Percentiles rank a stretch among this genome's conserved stretches.
Evolutionary conservation across 495 filamentous ascomycete species (phyloP).

Genomic region (Penicillium mononematosum): DNA sequence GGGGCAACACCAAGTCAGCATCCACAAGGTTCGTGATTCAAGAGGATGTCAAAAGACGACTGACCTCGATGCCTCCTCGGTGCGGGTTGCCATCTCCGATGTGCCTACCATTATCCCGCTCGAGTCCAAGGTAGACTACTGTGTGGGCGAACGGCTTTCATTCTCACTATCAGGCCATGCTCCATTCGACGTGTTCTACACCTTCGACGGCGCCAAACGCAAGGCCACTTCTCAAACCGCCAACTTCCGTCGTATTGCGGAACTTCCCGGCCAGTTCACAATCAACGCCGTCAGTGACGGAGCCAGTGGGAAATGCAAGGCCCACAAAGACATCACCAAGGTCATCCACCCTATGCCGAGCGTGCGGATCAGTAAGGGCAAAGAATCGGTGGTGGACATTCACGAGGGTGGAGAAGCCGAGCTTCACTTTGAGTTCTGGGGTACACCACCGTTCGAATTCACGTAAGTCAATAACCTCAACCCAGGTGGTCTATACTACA

Average conservation of each 20-base stretch:
- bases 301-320: conserved; percentile 73
- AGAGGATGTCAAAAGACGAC: conserved; percentile 76
- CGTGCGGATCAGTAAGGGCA: conserved; percentile 81
- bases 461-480: conserved; percentile 52
- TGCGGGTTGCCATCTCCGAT: conserved; percentile 86
- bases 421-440: conserved; percentile 89
- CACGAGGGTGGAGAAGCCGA: conserved; percentile 93
- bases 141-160: conserved; percentile 88
- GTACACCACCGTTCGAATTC: conserved; percentile 95
- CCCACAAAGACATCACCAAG: conserved; percentile 70
- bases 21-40: conserved; percentile 83
- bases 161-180: conserved; percentile 85
- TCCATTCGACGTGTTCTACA: conserved; percentile 91
- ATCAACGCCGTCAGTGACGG: conserved; percentile 82
- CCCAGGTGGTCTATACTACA: neutral
- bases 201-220: conserved; percentile 71
- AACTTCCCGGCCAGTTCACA: conserved; percentile 81
- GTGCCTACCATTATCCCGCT: conserved; percentile 84
- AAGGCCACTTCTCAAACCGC: conserved; percentile 75
- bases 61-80: conserved; percentile 63
- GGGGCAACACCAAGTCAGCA: conserved; percentile 79
- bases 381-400: conserved; percentile 78
- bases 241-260: conserved; percentile 86
- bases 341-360: conserved; percentile 87
- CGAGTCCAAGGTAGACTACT: conserved; percentile 87